phyloP scores from a whole-genome alignment of 1,284 basidiomycete genomes.

The Tilletia caries region DNA sequence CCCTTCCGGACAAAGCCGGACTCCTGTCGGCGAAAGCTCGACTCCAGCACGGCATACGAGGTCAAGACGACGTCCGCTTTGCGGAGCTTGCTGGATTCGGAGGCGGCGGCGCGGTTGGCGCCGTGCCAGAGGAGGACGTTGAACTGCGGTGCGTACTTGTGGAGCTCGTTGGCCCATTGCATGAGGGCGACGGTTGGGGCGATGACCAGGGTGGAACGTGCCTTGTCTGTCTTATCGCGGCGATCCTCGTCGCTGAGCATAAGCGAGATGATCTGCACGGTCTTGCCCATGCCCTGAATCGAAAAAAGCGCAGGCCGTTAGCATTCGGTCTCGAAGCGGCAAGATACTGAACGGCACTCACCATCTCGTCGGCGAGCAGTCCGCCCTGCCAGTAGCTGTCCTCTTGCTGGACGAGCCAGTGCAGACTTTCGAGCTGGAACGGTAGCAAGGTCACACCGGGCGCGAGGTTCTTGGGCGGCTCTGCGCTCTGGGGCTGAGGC shows the following conservation, averaged over 20 bases:
- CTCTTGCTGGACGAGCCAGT: conserved; percentile 96
- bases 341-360: not conserved
- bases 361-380: conserved; percentile 80
- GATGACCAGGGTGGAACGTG: conserved; percentile 82
- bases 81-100: conserved; percentile 66
- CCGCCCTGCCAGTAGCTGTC: conserved; percentile 82
- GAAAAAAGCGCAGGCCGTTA: conserved; percentile 21
- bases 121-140: conserved; percentile 89
- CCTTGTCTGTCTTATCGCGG: conserved; percentile 57
- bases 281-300: conserved; percentile 83
- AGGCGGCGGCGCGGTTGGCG: conserved; percentile 56
- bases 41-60: conserved; percentile 73
- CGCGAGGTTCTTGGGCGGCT: not conserved
- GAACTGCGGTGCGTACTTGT: conserved; percentile 57
- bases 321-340: conserved; percentile 21
- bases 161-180: conserved; percentile 97
- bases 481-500: not conserved
- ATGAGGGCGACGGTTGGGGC: conserved; percentile 91
- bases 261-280: conserved; percentile 91
- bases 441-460: conserved; percentile 56
- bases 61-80: conserved; percentile 75
- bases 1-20: conserved; percentile 84
- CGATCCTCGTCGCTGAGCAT: conserved; percentile 62
- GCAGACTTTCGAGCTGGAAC: conserved; percentile 83
- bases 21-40: conserved; percentile 87